phyloP scores from a whole-genome alignment of 2,329 filamentous ascomycete genomes.

The Cordyceps tenuipes region DNA sequence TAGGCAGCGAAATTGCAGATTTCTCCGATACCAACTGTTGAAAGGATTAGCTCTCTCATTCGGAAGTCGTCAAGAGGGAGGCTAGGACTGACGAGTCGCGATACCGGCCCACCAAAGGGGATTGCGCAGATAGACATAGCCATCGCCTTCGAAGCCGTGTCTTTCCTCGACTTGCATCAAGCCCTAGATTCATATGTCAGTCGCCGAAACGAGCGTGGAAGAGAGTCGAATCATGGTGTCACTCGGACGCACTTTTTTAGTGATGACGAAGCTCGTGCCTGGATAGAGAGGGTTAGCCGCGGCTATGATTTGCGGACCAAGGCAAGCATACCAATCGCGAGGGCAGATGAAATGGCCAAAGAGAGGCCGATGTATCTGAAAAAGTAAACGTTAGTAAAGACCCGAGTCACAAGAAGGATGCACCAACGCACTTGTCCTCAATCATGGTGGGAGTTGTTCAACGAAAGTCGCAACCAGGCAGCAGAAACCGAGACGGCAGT shows the following conservation, averaged over 20 bases:
- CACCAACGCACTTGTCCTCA: constrained; percentile 8
- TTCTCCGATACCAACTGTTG: constrained; percentile 79
- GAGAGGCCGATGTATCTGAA: constrained; percentile 9
- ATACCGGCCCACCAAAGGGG: constrained; percentile 98
- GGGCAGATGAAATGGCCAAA: constrained; percentile 9
- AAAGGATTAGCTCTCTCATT: constrained; percentile 16
- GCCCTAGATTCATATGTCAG: constrained; percentile 45
- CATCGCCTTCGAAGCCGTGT: constrained; percentile 95
- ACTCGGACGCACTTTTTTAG: constrained; percentile 68
- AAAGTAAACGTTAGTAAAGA: neutral
- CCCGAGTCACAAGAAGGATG: neutral
- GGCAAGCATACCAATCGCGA: constrained; percentile 7
- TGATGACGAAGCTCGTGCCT: constrained; percentile 98
- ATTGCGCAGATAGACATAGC: constrained; percentile 86
- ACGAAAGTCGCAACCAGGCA: neutral
- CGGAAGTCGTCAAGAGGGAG: neutral
- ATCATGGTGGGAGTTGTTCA: neutral
- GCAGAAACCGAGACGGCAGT: neutral
- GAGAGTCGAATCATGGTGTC: neutral
- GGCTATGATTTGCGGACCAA: neutral
- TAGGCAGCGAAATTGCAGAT: constrained; percentile 97
- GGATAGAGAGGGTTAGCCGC: constrained; percentile 13
- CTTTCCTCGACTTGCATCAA: constrained; percentile 82
- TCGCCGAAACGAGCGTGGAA: neutral
- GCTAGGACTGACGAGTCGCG: constrained; percentile 61